Evolutionary conservation across 164 flowering plant species (phyloP).

Genomic region (Akebia trifoliata): DNA sequence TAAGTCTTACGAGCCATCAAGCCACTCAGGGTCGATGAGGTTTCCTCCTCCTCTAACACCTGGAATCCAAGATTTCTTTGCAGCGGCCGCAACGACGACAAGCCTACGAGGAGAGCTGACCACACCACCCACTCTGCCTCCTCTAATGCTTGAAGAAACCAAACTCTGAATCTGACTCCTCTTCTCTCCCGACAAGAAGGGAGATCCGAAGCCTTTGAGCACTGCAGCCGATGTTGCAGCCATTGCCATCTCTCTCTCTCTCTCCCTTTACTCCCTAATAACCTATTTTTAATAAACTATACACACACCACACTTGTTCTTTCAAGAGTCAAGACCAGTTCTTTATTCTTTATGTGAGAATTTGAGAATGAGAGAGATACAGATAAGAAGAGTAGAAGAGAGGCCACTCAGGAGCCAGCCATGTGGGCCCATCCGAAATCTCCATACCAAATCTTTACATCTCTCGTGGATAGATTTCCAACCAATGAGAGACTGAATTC

Average conservation of each 20-base stretch:
- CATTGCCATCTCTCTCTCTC: constrained; percentile 27
- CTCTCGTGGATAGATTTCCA: constrained; percentile 56
- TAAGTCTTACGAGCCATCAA: constrained; percentile 96
- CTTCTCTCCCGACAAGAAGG: constrained; percentile 63
- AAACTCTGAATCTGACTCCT: constrained; percentile 39
- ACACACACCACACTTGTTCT: too few relatives aligned
- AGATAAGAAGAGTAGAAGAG: too few relatives aligned
- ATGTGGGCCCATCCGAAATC: constrained; percentile 50
- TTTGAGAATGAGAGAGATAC: too few relatives aligned
- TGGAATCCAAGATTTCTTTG: constrained; percentile 93
- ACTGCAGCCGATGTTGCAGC: constrained; percentile 61
- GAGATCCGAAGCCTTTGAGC: constrained; percentile 52
- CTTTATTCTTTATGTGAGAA: background rate
- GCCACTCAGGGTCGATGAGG: constrained; percentile 94
- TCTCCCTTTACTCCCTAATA: too few relatives aligned
- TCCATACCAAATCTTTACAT: constrained; percentile 35
- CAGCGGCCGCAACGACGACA: constrained; percentile 50
- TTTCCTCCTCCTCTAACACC: constrained; percentile 72
- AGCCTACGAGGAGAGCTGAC: constrained; percentile 34
- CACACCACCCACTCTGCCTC: constrained; percentile 20
- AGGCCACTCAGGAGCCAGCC: too few relatives aligned
- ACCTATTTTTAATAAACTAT: too few relatives aligned
- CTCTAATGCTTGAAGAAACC: constrained; percentile 24
- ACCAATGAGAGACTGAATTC: constrained; percentile 51
- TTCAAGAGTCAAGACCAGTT: background rate